Evolutionary conservation across 2,329 filamentous ascomycete species (phyloP).

Genomic region (Biscogniauxia mediterranea): DNA sequence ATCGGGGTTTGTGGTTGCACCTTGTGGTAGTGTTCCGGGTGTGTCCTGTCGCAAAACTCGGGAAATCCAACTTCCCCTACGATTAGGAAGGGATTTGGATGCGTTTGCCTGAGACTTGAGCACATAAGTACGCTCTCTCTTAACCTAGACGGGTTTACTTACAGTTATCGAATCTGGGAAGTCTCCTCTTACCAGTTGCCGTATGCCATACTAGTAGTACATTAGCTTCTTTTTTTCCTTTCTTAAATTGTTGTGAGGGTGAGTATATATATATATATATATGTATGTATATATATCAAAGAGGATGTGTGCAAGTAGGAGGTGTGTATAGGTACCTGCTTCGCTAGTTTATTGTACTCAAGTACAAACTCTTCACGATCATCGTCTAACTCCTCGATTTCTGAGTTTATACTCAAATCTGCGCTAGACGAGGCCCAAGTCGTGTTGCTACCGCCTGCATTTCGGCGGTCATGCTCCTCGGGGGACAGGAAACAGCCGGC

Average conservation of each 20-base stretch:
- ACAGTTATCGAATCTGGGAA: slow-evolving; percentile 21
- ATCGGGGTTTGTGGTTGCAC: slow-evolving; percentile 26
- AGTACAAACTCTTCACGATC: slow-evolving; percentile 48
- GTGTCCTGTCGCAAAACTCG: slow-evolving; percentile 37
- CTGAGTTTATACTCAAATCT: slow-evolving; percentile 45
- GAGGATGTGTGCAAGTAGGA: no score
- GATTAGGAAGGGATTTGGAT: slow-evolving; percentile 18
- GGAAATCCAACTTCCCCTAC: slow-evolving; percentile 38
- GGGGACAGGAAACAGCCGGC: slow-evolving; percentile 17
- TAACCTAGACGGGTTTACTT: slow-evolving; percentile 9
- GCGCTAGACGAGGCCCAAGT: slow-evolving; percentile 59
- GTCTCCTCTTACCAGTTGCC: slow-evolving; percentile 30
- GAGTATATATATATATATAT: not conserved
- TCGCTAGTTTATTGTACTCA: slow-evolving; percentile 61
- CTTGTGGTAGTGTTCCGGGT: slow-evolving; percentile 28
- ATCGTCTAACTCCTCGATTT: slow-evolving; percentile 49
- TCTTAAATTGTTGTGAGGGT: not conserved
- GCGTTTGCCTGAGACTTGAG: slow-evolving; percentile 4
- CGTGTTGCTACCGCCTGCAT: slow-evolving; percentile 42
- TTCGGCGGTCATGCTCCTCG: slow-evolving; percentile 14
- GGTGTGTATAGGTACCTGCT: slow-evolving; percentile 43
- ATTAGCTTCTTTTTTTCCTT: slow-evolving; percentile 1
- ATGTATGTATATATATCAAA: not conserved
- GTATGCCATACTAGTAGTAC: slow-evolving; percentile 52
- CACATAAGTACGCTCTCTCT: not conserved